Evolutionary conservation across 2,329 filamentous ascomycete species (phyloP), one percentile per base, ranked within the genome.

Genomic region (Diaporthe sp.): DNA sequence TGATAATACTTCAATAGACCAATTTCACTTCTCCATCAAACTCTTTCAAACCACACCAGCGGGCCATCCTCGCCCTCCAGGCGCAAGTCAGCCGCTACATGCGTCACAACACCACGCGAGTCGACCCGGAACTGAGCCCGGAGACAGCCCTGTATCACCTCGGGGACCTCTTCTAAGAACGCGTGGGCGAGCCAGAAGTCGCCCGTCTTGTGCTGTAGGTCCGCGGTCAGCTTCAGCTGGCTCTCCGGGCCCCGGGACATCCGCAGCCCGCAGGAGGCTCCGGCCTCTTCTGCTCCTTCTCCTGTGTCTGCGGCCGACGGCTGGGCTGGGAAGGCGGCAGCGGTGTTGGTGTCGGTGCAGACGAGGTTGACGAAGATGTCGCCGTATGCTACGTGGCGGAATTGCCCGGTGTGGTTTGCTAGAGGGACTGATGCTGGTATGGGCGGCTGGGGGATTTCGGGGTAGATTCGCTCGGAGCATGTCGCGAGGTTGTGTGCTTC

Each of bases 391-490:
- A 72, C 68, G 45, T 78, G 64, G 55, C 38, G 47, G 60, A 72
- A 78, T 1, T 52, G 28, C 12, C 77, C 77, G 17, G 52, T 68
- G 33, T 78, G 72, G 17, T 64, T 72, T 15, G 45, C 67, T 4
- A 74, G 42, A 5, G 76, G 64, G 1, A 72, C 42, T 19, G 77
- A 69, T 1, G 73, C 66, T 10, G 73, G 66, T 25, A 75, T 54
- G 7, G 77, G 74, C 3, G 76, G 76, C 8, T 25, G 61, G 13
- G 77, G 77, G 2, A 73, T 7, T 22, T 75, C 33, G 1, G 77
- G 77, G 55, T 78, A 78, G 10, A 76, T 15, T 3, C 73, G 76
- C 45, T 77, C 33, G 4, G 74, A 57, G 42, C 77, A 76, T 12
- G 71, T 72, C 8, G 55, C 72, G 12, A 78, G 9, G 4, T 45